phyloP scores from a whole-genome alignment of 2,329 filamentous ascomycete genomes.

The Penicillium sp. region DNA sequence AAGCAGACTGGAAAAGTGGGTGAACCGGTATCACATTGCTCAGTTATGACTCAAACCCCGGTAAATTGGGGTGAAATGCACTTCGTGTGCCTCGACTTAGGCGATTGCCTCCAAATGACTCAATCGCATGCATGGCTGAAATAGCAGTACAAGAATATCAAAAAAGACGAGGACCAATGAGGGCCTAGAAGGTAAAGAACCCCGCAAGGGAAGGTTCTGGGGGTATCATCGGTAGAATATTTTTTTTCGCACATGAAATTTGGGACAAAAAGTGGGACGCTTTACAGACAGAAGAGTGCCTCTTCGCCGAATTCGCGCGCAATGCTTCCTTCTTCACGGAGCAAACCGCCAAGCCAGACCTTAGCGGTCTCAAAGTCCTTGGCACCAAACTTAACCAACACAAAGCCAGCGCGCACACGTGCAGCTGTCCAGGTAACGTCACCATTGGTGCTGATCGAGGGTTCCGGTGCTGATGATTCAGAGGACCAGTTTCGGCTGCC shows the following conservation, averaged over 20 bases:
- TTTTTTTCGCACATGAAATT: neutral
- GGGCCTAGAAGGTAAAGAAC: neutral
- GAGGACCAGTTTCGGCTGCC: constrained; percentile 73
- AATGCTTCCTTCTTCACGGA: constrained; percentile 73
- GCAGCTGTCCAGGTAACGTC: constrained; percentile 81
- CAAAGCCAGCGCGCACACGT: constrained; percentile 70
- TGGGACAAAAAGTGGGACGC: neutral
- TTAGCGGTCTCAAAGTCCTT: constrained; percentile 77
- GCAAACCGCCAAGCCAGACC: constrained; percentile 75
- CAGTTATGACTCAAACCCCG: too few species aligned
- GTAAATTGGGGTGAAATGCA: neutral
- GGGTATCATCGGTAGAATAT: constrained; percentile 14
- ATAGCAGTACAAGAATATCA: neutral
- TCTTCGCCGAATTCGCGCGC: constrained; percentile 73
- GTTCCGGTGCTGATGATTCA: constrained; percentile 22
- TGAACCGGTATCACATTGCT: too few species aligned
- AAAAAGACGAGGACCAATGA: neutral
- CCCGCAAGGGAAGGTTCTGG: neutral
- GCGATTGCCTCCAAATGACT: neutral
- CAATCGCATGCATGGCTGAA: neutral
- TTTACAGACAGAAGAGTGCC: constrained; percentile 70
- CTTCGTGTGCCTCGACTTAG: neutral
- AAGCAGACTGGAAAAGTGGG: too few species aligned
- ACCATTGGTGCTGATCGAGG: constrained; percentile 40
- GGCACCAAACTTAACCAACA: constrained; percentile 89